phyloP scores from a whole-genome alignment of 106 monocot genomes.

The Dendrobium huoshanense region DNA sequence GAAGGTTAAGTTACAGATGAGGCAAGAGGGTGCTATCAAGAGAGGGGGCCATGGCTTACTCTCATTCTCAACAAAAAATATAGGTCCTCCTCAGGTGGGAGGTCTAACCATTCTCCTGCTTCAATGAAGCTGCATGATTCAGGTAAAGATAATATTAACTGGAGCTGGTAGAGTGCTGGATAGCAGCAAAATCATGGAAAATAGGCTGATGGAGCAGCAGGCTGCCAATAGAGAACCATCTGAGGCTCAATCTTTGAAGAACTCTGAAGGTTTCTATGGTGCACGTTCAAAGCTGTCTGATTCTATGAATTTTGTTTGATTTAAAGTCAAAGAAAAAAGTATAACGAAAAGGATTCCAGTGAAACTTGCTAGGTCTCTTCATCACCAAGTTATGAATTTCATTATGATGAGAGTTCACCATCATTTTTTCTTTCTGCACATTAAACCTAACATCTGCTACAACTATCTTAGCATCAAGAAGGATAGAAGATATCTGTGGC shows the following conservation, averaged over 20 bases:
- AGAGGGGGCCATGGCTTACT: constrained; percentile 58
- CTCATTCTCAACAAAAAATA: constrained; percentile 51
- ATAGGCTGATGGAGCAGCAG: constrained; percentile 35
- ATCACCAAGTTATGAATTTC: constrained; percentile 30
- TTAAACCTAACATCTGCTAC: constrained; percentile 35
- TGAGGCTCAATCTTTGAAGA: constrained; percentile 10
- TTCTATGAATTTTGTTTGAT: too few relatives aligned
- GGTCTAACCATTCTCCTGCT: constrained; percentile 2
- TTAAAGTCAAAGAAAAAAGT: too few relatives aligned
- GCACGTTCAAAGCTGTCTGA: not conserved
- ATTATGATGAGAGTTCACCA: constrained; percentile 9
- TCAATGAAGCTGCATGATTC: constrained; percentile 18
- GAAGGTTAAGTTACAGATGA: constrained; percentile 16
- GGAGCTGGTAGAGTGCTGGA: constrained; percentile 76
- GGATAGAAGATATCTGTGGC: constrained; percentile 24
- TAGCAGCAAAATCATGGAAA: constrained; percentile 66
- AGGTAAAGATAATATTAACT: constrained; percentile 30
- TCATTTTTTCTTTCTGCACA: constrained; percentile 28
- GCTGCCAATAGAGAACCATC: not conserved
- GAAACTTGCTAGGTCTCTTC: constrained; percentile 5
- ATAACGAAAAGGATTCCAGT: too few relatives aligned
- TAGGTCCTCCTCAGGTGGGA: constrained; percentile 22
- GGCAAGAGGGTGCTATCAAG: constrained; percentile 21
- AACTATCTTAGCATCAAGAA: constrained; percentile 17
- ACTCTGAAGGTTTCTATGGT: not conserved